phyloP scores from a whole-genome alignment of 306 rosid genomes.

The Luffa acutangula region DNA sequence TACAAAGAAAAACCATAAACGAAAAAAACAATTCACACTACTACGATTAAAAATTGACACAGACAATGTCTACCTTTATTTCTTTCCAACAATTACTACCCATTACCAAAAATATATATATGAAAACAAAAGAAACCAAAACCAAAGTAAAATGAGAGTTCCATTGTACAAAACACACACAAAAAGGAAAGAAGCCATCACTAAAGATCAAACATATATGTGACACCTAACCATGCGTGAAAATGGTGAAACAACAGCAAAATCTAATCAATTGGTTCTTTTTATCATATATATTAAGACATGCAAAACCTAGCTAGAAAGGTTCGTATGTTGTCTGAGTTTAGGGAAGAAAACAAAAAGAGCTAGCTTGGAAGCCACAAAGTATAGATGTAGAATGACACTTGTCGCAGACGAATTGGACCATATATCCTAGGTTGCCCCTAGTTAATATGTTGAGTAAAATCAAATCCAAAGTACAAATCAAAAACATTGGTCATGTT shows the following conservation, averaged over 20 bases:
- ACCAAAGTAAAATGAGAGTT: neutral
- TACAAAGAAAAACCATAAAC: neutral
- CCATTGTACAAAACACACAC: neutral
- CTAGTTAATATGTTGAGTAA: neutral
- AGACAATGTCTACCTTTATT: neutral
- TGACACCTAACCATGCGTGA: neutral
- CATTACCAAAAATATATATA: neutral
- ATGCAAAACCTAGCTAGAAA: neutral
- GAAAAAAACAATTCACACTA: neutral
- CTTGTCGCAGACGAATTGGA: slow-evolving; percentile 1
- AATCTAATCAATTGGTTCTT: neutral
- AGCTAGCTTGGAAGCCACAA: neutral
- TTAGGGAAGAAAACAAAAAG: neutral
- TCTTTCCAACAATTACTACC: neutral
- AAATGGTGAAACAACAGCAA: neutral
- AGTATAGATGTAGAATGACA: neutral
- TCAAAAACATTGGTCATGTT: neutral
- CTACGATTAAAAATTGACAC: neutral
- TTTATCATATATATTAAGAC: neutral
- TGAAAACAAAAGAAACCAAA: neutral
- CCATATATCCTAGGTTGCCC: neutral
- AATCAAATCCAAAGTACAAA: slow-evolving; percentile 3
- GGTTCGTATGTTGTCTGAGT: neutral
- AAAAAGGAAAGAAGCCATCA: neutral
- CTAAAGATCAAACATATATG: neutral